Conservation (phyloP, 441 rosid genomes). For the Euphorbia schlechtendalii region DNA sequence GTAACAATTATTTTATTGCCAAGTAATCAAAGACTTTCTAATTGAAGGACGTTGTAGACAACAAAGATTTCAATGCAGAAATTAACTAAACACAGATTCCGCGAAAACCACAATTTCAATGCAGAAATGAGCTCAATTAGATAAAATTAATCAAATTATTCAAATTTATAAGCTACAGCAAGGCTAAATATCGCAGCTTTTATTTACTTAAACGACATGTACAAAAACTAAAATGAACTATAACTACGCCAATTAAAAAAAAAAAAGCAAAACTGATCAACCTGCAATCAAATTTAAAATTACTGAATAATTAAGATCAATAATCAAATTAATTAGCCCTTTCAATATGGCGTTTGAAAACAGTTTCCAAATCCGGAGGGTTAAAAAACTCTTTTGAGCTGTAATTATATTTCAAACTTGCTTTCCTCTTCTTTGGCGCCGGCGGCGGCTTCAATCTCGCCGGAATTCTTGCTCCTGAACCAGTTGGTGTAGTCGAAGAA, state of each 20-base stretch:
- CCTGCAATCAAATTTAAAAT: background rate
- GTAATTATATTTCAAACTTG: constrained; percentile 50
- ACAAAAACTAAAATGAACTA: constrained; percentile 19
- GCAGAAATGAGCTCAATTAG: too few relatives aligned
- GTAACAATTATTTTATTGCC: too few relatives aligned
- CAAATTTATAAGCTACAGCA: too few relatives aligned
- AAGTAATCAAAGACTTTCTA: too few relatives aligned
- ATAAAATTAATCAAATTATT: too few relatives aligned
- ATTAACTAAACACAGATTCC: too few relatives aligned
- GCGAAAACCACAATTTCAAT: too few relatives aligned
- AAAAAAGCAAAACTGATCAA: background rate
- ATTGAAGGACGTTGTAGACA: too few relatives aligned
- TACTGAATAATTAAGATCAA: background rate
- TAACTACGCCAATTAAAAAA: background rate
- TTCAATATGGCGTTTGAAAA: constrained; percentile 52
- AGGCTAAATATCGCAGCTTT: constrained; percentile 20
- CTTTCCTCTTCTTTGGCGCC: constrained; percentile 75
- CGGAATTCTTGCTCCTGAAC: constrained; percentile 55
- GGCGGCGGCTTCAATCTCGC: constrained; percentile 47
- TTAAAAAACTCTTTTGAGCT: constrained; percentile 26
- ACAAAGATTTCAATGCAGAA: background rate
- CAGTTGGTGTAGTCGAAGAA: constrained; percentile 59
- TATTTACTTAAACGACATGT: constrained; percentile 26
- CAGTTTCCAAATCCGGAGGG: constrained; percentile 45
- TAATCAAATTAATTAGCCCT: constrained; percentile 29